A percentile compares a stretch with the other conserved stretches of the same genome.
These are phyloP conservation scores for Amaranthus palmeri DNA, from an alignment of 148 eudicot genomes.

Conservation along the genomic window DNA sequence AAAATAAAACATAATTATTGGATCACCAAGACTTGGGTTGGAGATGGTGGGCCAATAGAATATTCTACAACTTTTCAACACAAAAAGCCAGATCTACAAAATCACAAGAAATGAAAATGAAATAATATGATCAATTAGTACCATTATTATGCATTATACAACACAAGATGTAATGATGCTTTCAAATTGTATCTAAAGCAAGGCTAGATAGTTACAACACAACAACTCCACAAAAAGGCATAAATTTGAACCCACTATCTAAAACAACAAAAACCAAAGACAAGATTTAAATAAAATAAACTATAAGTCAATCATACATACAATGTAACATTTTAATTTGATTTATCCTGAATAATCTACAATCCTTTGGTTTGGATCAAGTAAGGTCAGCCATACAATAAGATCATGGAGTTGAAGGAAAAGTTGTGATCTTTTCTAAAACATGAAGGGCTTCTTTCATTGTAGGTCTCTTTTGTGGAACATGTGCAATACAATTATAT, in stretches of 20 bases:
- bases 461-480: conserved; percentile 81
- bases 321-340: conserved; percentile 6
- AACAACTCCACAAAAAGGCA: background rate
- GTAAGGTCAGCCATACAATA: conserved; percentile 18
- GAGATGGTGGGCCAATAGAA: background rate
- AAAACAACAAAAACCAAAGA: background rate
- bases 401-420: conserved; percentile 20
- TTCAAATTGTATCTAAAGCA: conserved; percentile 6
- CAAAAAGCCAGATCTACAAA: background rate
- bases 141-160: background rate
- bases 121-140: background rate
- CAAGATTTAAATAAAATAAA: background rate
- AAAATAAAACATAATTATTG: too few relatives aligned
- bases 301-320: conserved; percentile 25
- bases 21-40: conserved; percentile 2
- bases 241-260: background rate
- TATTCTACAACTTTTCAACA: background rate
- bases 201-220: conserved; percentile 19
- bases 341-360: conserved; percentile 16
- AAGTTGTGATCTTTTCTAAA: conserved; percentile 58
- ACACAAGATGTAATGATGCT: conserved; percentile 11
- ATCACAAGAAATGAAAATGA: background rate
- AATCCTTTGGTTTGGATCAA: background rate
- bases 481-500: conserved; percentile 59
- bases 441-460: conserved; percentile 84